These are phyloP conservation scores for Termitomyces eurrhizus DNA, from an alignment of 768 basidiomycete genomes.

Conservation along the genomic window DNA sequence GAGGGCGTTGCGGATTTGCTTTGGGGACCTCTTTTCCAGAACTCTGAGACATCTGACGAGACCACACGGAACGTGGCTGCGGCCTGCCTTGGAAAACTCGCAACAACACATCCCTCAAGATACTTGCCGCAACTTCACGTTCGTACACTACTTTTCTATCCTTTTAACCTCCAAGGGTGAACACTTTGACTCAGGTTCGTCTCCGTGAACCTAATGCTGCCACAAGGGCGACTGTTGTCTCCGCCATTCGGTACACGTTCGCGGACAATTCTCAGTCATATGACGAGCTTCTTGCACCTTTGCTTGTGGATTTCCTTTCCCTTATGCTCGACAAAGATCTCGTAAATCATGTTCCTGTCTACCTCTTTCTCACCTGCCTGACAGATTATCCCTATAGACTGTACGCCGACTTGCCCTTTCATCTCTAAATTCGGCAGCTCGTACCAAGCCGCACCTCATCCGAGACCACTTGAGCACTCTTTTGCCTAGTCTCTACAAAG, in stretches of 20 bases:
- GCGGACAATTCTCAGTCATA: conserved; percentile 82
- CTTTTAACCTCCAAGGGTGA: neutral
- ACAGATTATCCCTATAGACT: conserved; percentile 42
- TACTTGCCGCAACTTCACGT: conserved; percentile 94
- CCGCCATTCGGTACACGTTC: conserved; percentile 92
- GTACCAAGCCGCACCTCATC: conserved; percentile 90
- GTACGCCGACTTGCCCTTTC: conserved; percentile 90
- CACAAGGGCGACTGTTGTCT: conserved; percentile 83
- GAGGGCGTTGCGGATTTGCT: conserved; percentile 85
- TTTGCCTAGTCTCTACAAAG: conserved; percentile 80
- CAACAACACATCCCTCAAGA: conserved; percentile 83
- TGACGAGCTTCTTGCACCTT: conserved; percentile 85
- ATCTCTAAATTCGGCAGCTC: conserved; percentile 90
- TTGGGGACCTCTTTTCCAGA: conserved; percentile 90
- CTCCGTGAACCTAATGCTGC: conserved; percentile 65
- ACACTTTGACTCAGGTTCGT: conserved; percentile 44
- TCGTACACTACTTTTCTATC: conserved; percentile 32
- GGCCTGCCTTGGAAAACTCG: conserved; percentile 93
- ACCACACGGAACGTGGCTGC: conserved; percentile 92
- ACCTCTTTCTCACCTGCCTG: neutral
- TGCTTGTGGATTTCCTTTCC: conserved; percentile 88
- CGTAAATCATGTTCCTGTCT: conserved; percentile 39
- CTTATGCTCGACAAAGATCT: conserved; percentile 87
- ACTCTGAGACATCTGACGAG: conserved; percentile 88
- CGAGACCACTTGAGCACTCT: conserved; percentile 76